Base-by-base conservation (phyloP, 139 green algal genomes). In the Eudorina sp. region DNA sequence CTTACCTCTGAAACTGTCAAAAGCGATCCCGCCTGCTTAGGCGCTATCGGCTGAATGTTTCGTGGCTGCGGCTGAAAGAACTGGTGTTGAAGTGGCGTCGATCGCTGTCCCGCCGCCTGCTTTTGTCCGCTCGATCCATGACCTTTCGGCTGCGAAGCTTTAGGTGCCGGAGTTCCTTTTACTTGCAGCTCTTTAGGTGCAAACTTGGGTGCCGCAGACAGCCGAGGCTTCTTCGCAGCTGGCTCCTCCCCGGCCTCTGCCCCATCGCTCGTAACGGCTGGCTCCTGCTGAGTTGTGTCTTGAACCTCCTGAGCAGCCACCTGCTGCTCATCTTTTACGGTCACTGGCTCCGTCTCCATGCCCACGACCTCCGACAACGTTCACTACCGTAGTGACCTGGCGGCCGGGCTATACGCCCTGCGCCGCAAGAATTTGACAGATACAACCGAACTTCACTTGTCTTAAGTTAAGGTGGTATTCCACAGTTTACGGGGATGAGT, bases 1-100 rank as follows among this genome's bases (percentile, higher is more conserved):
- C 70, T 84, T 53, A 91, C 88, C 88, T 91, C 88, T 7, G 43
- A 38, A 18, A 91, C 41, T n/a, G 88, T 91, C 11, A 91, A 51
- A 41, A 78, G 77, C 4, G 78, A 74, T 3, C 78, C 78, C 16
- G 38, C 25, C 53, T 70, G 31, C 76, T 84, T 84, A 11, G 48
- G 7, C 46, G 23, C 11, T 11, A 14, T n/a, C 29, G 38, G 46
- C 55, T 83, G 46, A 11, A 16, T 9, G 41, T 9, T 13, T 4
- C 16, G 53, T 53, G 72, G 77, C 77, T 85, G 77, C 76, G 68
- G 51, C 21, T 80, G 72, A 23, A 55, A 40, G 53, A 27, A 11
- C 31, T 5, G 40, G 36, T 31, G 21, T 41, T 78, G 70, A 9
- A 6, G 64, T 19, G 62, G 62, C 18, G 8, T 25, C 29, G 29